phyloP scores from a whole-genome alignment of 73 alveolate genomes.

The Breviolum minutum region DNA sequence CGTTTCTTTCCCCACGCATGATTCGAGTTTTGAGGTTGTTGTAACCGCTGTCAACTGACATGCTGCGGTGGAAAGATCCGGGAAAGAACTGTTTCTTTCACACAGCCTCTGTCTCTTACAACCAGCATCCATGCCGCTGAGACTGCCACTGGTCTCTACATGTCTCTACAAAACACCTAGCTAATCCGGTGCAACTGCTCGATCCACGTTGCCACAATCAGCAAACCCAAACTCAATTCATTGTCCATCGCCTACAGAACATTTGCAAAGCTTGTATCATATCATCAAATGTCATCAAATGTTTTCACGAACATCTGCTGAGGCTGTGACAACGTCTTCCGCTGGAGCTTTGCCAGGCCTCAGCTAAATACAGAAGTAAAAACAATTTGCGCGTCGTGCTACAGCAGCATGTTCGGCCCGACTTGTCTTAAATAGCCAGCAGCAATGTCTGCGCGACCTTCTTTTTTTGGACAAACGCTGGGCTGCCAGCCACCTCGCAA shows the following conservation, averaged over 20 bases:
- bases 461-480: background rate
- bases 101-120: slow-evolving; percentile 71
- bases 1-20: slow-evolving; percentile 37
- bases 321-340: slow-evolving; percentile 49
- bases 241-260: no score
- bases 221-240: no score
- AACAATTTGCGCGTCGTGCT: background rate
- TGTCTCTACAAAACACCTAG: no score
- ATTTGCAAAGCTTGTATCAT: no score
- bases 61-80: slow-evolving; percentile 67
- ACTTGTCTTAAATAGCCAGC: background rate
- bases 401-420: background rate
- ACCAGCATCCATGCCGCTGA: slow-evolving; percentile 51
- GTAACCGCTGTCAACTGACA: slow-evolving; percentile 71
- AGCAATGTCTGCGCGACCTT: background rate
- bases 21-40: slow-evolving; percentile 49
- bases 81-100: background rate
- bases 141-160: no score
- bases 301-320: no score
- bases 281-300: no score
- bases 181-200: no score
- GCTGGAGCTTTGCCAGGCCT: slow-evolving; percentile 95
- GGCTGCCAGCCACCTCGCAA: slow-evolving; percentile 9
- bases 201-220: no score
- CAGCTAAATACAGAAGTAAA: background rate